Conservation (phyloP, 1,139 yeast species). For the Taphrina deformans region DNA sequence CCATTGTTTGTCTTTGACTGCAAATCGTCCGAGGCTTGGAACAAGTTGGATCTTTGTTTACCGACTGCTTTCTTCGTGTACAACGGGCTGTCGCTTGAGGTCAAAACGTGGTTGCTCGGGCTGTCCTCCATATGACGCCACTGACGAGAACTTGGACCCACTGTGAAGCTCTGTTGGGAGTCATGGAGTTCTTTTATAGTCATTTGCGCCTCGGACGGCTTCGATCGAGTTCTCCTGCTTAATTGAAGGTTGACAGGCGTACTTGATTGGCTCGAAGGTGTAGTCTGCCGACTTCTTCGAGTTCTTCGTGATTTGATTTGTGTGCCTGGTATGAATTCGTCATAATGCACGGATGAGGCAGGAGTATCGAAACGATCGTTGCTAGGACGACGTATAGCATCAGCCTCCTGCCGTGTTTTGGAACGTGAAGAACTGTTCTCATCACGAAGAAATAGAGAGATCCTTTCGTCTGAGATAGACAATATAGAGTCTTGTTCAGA, state of each 20-base stretch:
- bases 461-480: constrained; percentile 64
- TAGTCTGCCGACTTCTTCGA: not conserved
- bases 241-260: not conserved
- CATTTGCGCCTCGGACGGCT: not conserved
- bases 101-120: not conserved
- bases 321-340: constrained; percentile 30
- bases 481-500: constrained; percentile 60
- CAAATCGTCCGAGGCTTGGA: constrained; percentile 7
- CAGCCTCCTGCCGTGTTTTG: constrained; percentile 2
- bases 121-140: not conserved
- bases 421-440: constrained; percentile 44
- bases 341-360: constrained; percentile 14
- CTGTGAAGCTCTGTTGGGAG: not conserved
- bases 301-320: not conserved
- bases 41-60: not conserved
- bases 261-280: not conserved
- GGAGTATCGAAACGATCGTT: constrained; percentile 29
- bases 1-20: constrained; percentile 17
- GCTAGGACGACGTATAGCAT: constrained; percentile 16
- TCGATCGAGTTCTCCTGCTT: not conserved
- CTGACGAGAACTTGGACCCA: not conserved
- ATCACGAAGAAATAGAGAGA: constrained; percentile 63
- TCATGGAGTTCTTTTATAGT: not conserved
- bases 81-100: not conserved
- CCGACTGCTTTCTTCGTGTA: not conserved